Evolutionary conservation across 2,329 filamentous ascomycete species (phyloP).

Genomic region (Aureobasidium leucospermi): DNA sequence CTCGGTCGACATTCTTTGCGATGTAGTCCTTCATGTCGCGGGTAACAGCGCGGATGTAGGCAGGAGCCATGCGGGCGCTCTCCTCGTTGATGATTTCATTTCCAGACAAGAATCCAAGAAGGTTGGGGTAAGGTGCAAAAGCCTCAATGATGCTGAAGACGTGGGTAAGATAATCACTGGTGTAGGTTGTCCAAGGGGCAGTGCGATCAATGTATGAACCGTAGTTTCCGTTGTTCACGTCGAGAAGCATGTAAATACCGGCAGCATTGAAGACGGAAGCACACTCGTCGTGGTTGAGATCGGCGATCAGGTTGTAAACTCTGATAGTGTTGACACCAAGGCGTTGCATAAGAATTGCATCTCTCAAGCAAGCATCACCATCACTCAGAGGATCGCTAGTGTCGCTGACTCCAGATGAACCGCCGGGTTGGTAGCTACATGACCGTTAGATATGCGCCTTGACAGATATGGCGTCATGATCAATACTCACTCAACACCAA

Average conservation of each 20-base stretch:
- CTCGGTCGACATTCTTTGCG: slow-evolving; percentile 46
- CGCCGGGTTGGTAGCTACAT: slow-evolving; percentile 48
- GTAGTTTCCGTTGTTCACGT: slow-evolving; percentile 55
- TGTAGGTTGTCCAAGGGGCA: slow-evolving; percentile 50
- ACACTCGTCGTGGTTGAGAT: slow-evolving; percentile 49
- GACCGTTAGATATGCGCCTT: not conserved
- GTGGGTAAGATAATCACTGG: slow-evolving; percentile 47
- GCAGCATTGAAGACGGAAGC: slow-evolving; percentile 55
- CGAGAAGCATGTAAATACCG: slow-evolving; percentile 59
- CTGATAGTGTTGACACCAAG: slow-evolving; percentile 55
- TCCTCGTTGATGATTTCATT: slow-evolving; percentile 58
- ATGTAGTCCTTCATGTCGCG: slow-evolving; percentile 65
- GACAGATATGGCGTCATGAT: not conserved
- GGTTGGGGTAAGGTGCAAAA: slow-evolving; percentile 60
- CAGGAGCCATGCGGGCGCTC: slow-evolving; percentile 38
- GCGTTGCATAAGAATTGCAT: slow-evolving; percentile 46
- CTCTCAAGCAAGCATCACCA: slow-evolving; percentile 47
- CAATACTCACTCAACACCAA: slow-evolving; percentile 43
- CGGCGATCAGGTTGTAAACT: slow-evolving; percentile 52
- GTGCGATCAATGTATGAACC: slow-evolving; percentile 51
- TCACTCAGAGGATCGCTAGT: slow-evolving; percentile 46
- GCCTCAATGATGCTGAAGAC: slow-evolving; percentile 58
- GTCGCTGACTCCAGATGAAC: slow-evolving; percentile 44
- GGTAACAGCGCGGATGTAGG: slow-evolving; percentile 55
- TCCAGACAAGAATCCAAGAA: slow-evolving; percentile 58